Base-by-base conservation (phyloP, 2,329 filamentous ascomycete species). In the Knoxdaviesia proteae region DNA sequence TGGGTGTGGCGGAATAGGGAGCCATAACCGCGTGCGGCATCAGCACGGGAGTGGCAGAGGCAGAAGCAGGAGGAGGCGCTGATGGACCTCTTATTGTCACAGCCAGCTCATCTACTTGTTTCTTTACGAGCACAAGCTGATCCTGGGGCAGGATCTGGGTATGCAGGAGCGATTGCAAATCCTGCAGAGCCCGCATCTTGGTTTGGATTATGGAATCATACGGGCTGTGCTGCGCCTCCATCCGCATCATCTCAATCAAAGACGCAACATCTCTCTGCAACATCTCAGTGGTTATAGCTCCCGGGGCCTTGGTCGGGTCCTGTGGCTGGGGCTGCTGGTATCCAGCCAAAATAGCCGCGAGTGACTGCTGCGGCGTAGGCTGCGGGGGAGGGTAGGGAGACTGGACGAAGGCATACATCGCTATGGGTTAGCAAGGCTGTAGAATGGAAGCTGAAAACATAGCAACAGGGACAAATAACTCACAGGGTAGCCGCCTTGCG, bases 211-310 rank as follows among this genome's bases (percentile, higher is more conserved):
- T 73, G 60, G 68, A 61, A 65, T 94, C 82, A 65, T 78, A 73
- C 47, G 80, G 80, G 57, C 77, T 84, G 49, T 73, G 73, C 49
- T 79, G 77, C 62, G 84, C 80, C 54, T 86, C 79, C 50, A 69
- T 68, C 61, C 79, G 79, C 49, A 80, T 77, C 50, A 72, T 72
- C 53, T 69, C 61, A 57, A 94, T 84, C 52, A 94, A 67, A 54
- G 73, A 75, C 53, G 81, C 75, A 57, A 94, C 78, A 62, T 94
- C 86, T 63, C 71, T 73, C 61, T 83, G 84, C 58, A 96, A 68
- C 54, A 75, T 72, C 54, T 82, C 78, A 64, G 81, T 65, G 62
- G 74, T 75, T 63, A 70, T 66, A 20, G 20, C 20, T 20, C 20
- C 20, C 20, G 20, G 20, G 2, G 20, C 20, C 20, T 20, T 20